Evolutionary conservation across 129 eudicot genomes (phyloP).

Genomic region (Chrysanthemum lavandulifolium): DNA sequence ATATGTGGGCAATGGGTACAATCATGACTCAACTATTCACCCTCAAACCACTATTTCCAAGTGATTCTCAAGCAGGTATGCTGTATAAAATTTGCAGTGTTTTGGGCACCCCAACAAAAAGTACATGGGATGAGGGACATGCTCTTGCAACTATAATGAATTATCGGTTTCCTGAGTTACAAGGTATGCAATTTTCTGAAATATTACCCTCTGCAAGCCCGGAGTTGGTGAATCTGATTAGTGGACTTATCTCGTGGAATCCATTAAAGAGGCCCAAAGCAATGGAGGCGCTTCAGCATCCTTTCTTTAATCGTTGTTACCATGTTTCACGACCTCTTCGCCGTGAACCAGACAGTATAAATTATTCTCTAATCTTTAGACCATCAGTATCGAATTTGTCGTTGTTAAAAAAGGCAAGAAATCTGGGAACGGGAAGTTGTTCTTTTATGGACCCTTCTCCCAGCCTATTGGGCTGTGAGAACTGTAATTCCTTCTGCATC

Average conservation of each 20-base stretch:
- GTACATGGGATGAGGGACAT: constrained; percentile 54
- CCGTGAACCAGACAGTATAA: not conserved
- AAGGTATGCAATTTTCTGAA: constrained; percentile 55
- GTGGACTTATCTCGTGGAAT: constrained; percentile 4
- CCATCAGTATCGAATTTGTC: too few relatives aligned
- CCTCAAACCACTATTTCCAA: not conserved
- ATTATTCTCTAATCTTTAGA: not conserved
- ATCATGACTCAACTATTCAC: constrained; percentile 7
- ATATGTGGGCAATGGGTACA: constrained; percentile 19
- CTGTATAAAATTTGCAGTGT: constrained; percentile 60
- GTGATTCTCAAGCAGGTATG: not conserved
- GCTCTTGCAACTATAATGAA: constrained; percentile 46
- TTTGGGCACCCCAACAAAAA: constrained; percentile 57
- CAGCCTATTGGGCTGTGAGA: too few relatives aligned
- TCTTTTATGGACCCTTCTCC: too few relatives aligned
- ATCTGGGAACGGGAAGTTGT: too few relatives aligned
- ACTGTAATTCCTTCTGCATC: too few relatives aligned
- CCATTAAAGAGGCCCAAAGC: not conserved
- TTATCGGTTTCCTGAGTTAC: constrained; percentile 62
- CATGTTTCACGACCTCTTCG: not conserved
- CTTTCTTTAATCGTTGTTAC: constrained; percentile 5
- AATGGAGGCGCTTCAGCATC: constrained; percentile 1
- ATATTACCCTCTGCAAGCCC: constrained; percentile 66
- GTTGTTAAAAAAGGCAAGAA: too few relatives aligned
- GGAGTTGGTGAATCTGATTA: constrained; percentile 56